phyloP scores from a whole-genome alignment of 768 basidiomycete species.

The Albatrellus ellisii region DNA sequence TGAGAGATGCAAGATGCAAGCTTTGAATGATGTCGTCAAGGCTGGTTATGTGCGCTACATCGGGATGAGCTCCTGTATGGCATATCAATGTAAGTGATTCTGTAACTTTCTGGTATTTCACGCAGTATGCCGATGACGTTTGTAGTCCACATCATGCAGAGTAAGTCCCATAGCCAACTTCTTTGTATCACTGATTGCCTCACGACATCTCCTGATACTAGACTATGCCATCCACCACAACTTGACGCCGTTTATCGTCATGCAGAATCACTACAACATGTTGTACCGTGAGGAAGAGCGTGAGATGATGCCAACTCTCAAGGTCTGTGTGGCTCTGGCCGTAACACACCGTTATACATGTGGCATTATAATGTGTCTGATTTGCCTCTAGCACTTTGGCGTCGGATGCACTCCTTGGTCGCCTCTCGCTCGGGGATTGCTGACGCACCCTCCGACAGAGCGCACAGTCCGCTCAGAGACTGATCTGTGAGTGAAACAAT shows the following conservation, averaged over 20 bases:
- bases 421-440: constrained; percentile 22
- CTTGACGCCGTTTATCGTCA: constrained; percentile 1
- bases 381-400: constrained; percentile 13
- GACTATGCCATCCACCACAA: constrained; percentile 2
- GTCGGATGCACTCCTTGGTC: constrained; percentile 26
- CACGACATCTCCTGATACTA: background rate
- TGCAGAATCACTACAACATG: constrained; percentile 39
- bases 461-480: constrained; percentile 14
- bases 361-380: constrained; percentile 4
- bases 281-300: constrained; percentile 50
- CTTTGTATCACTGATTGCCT: background rate
- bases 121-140: background rate
- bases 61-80: constrained; percentile 17
- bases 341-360: background rate
- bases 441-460: constrained; percentile 17
- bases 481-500: constrained; percentile 11
- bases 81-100: constrained; percentile 15
- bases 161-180: background rate
- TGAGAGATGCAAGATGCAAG: constrained; percentile 17
- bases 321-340: constrained; percentile 14
- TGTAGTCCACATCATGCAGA: constrained; percentile 1
- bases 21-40: constrained; percentile 25
- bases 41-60: constrained; percentile 23
- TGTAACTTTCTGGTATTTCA: constrained; percentile 1
- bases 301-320: constrained; percentile 37